Base-by-base conservation (phyloP, 2,329 filamentous ascomycete species). In the Sordariomycetes sp. region DNA sequence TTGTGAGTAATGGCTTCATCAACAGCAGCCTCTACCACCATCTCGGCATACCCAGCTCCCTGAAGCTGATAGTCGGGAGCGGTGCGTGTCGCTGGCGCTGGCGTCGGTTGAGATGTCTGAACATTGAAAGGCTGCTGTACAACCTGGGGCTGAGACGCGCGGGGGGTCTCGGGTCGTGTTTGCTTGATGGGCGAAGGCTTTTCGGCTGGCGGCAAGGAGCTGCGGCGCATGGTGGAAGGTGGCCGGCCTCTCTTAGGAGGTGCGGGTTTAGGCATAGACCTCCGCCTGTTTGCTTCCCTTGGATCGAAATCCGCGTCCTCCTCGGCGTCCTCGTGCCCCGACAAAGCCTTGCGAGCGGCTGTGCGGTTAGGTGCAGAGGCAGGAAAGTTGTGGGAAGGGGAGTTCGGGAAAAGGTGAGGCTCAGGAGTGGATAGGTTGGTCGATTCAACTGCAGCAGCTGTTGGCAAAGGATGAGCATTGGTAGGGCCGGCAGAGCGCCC, bases 11-110 rank as follows among this genome's bases (percentile, higher is more conserved):
- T 52, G 5, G 75, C 75, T 46, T 75, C 65, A 8, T 75, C 66
- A 20, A 79, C 70, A n/a, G 73, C 72, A 21, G 55, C 47, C 49
- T 75, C 69, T 25, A 80, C 61, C 19, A 75, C 66, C 46, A 59
- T 66, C 44, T 70, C 70, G 18, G 63, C 59, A 21, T 64, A 49
- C 25, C 66, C 64, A 40, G 59, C 10, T 11, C 34, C 23, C 3
- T 17, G 21, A 18, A 41, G 64, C 14, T n/a, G 16, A 21, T 32
- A 59, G 24, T 53, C 46, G 2, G 48, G 42, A 20, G 53, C 50
- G 23, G 39, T 31, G 12, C 33, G 39, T 27, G 26, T 4, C 20
- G 20, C 12, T 21, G 29, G 29, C 17, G 14, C 16, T 27, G 29
- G 15, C n/a, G n/a, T n/a, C n/a, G n/a, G n/a, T n/a, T n/a, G n/a